Evolutionary conservation across 2,329 filamentous ascomycete genomes (phyloP).

Genomic region (Colletotrichum sp.): DNA sequence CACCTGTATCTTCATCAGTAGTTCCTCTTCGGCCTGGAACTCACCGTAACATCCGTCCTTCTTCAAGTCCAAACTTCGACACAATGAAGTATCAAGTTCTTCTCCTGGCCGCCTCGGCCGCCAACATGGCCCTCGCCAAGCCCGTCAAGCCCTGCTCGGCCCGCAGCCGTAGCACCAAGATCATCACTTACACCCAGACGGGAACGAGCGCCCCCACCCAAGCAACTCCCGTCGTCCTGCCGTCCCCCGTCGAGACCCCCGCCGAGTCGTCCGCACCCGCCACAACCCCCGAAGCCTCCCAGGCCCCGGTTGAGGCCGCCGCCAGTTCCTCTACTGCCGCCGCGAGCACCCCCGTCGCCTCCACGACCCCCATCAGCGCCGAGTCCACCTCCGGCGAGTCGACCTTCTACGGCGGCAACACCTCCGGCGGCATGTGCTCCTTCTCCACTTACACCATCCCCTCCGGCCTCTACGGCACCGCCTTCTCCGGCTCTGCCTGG

Average conservation of each 20-base stretch:
- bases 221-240: background rate
- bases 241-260: background rate
- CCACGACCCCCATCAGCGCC: background rate
- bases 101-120: constrained; percentile 19
- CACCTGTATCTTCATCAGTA: background rate
- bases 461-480: constrained; percentile 63
- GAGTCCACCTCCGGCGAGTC: constrained; percentile 37
- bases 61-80: constrained; percentile 5
- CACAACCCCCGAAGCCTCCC: background rate
- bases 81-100: constrained; percentile 23
- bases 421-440: constrained; percentile 65
- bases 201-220: background rate
- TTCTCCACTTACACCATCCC: constrained; percentile 69
- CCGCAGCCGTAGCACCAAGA: background rate
- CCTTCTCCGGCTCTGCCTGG: constrained; percentile 65
- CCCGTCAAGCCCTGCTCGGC: constrained; percentile 4
- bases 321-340: background rate
- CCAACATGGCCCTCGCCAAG: constrained; percentile 18
- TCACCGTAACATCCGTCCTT: background rate
- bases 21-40: background rate
- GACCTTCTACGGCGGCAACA: constrained; percentile 61
- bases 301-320: background rate
- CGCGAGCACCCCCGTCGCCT: background rate
- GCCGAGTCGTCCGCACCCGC: background rate
- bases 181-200: background rate